These are phyloP conservation scores for Hymenoscyphus albidus DNA, from an alignment of 2,329 filamentous ascomycete species.

Conservation along the genomic window DNA sequence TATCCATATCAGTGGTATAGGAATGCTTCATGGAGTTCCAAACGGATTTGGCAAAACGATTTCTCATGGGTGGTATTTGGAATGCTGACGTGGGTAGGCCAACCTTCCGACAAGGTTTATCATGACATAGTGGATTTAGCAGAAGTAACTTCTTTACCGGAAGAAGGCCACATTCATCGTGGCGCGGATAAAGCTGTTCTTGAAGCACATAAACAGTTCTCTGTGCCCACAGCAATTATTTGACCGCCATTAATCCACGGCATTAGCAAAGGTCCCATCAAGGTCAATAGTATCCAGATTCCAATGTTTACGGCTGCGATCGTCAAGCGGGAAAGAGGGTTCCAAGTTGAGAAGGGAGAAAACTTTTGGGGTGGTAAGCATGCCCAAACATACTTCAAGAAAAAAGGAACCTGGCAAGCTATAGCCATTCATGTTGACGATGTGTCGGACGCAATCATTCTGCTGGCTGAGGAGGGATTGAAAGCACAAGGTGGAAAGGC, in stretches of 20 bases:
- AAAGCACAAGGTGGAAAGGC: conserved; percentile 39
- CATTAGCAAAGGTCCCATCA: conserved; percentile 53
- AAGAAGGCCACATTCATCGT: conserved; percentile 56
- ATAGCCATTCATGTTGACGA: conserved; percentile 51
- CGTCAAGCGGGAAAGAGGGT: conserved; percentile 46
- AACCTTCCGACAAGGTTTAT: conserved; percentile 46
- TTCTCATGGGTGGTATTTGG: background rate
- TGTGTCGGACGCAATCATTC: conserved; percentile 47
- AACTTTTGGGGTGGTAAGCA: conserved; percentile 44
- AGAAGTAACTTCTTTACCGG: conserved; percentile 52
- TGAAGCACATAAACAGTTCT: conserved; percentile 37
- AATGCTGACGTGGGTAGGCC: conserved; percentile 15
- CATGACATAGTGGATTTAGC: conserved; percentile 56
- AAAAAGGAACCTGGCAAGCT: background rate
- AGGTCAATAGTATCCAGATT: conserved; percentile 51
- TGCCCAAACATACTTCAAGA: background rate
- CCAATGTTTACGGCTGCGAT: conserved; percentile 49
- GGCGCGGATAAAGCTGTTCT: conserved; percentile 67
- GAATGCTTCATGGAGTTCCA: conserved; percentile 37
- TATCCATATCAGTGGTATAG: conserved; percentile 49
- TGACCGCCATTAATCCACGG: conserved; percentile 64
- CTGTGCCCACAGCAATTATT: conserved; percentile 56
- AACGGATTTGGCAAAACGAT: conserved; percentile 37
- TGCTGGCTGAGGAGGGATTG: conserved; percentile 50
- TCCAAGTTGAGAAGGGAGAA: conserved; percentile 49